These are phyloP conservation scores for Uncinocarpus reesii DNA, from an alignment of 2,329 filamentous ascomycete genomes.

Conservation along the genomic window DNA sequence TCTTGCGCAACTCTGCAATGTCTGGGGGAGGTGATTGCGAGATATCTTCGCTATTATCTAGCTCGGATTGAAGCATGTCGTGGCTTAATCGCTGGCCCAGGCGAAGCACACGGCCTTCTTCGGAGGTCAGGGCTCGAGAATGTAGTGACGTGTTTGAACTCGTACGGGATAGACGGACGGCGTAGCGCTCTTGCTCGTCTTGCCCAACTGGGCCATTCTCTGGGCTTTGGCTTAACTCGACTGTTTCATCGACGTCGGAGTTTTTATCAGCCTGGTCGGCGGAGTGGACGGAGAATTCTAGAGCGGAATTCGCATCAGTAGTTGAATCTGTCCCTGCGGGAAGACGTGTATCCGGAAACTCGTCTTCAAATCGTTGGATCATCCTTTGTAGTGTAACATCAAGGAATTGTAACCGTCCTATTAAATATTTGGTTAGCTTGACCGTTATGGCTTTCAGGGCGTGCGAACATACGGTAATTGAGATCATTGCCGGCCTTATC, in stretches of 20 bases:
- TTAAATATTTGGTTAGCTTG: constrained; percentile 20
- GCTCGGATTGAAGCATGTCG: constrained; percentile 47
- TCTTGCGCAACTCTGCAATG: constrained; percentile 37
- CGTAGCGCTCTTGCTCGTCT: constrained; percentile 35
- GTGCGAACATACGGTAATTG: constrained; percentile 62
- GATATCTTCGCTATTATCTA: constrained; percentile 30
- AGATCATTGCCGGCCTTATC: constrained; percentile 59
- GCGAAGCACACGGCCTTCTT: constrained; percentile 61
- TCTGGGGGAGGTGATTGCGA: constrained; percentile 29
- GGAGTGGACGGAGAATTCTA: constrained; percentile 28
- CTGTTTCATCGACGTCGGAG: constrained; percentile 2
- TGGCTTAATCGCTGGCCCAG: constrained; percentile 57
- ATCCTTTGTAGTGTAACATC: constrained; percentile 81
- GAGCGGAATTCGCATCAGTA: constrained; percentile 17
- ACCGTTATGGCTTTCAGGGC: no score
- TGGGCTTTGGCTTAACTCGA: constrained; percentile 25
- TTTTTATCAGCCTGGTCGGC: constrained; percentile 17
- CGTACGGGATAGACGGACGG: constrained; percentile 46
- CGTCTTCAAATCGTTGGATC: constrained; percentile 90
- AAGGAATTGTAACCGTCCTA: constrained; percentile 70
- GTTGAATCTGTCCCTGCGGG: constrained; percentile 21
- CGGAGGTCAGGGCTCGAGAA: constrained; percentile 52
- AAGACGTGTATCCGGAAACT: constrained; percentile 79
- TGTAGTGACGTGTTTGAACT: constrained; percentile 59
- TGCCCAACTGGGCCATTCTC: constrained; percentile 29